Evolutionary conservation across 192 early-diverging fungal genomes (phyloP).

Genomic region (Helicostylum pulchrum): DNA sequence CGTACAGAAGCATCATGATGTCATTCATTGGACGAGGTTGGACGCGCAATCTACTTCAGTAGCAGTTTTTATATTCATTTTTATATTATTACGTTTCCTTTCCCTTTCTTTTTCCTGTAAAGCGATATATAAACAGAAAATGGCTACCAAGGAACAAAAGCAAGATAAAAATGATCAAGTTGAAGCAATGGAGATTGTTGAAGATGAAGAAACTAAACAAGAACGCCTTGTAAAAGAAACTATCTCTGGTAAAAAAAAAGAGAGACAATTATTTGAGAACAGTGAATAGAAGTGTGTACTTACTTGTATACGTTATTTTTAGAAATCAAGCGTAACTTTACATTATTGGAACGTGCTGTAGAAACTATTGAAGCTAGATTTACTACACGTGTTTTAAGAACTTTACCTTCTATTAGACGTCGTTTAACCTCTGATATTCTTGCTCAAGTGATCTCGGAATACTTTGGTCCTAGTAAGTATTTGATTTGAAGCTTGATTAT

Average conservation of each 20-base stretch:
- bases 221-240: slow-evolving; percentile 30
- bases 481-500: background rate
- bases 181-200: slow-evolving; percentile 32
- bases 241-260: slow-evolving; percentile 11
- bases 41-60: background rate
- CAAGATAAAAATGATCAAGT: slow-evolving; percentile 24
- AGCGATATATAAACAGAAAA: slow-evolving; percentile 2
- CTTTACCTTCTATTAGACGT: slow-evolving; percentile 75
- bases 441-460: slow-evolving; percentile 53
- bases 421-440: slow-evolving; percentile 67
- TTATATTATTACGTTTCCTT: background rate
- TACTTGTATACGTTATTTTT: background rate
- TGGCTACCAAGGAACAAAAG: slow-evolving; percentile 17
- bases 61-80: too few species aligned
- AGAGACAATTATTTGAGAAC: background rate
- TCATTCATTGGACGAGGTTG: too few species aligned
- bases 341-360: slow-evolving; percentile 80
- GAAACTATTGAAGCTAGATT: slow-evolving; percentile 83
- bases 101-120: background rate
- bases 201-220: slow-evolving; percentile 31
- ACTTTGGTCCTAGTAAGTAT: slow-evolving; percentile 46
- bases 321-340: slow-evolving; percentile 88
- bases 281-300: background rate
- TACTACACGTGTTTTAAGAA: slow-evolving; percentile 83
- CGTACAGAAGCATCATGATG: too few species aligned